Evolutionary conservation across 495 filamentous ascomycete genomes (phyloP).

Genomic region (Podospora tetraspora): DNA sequence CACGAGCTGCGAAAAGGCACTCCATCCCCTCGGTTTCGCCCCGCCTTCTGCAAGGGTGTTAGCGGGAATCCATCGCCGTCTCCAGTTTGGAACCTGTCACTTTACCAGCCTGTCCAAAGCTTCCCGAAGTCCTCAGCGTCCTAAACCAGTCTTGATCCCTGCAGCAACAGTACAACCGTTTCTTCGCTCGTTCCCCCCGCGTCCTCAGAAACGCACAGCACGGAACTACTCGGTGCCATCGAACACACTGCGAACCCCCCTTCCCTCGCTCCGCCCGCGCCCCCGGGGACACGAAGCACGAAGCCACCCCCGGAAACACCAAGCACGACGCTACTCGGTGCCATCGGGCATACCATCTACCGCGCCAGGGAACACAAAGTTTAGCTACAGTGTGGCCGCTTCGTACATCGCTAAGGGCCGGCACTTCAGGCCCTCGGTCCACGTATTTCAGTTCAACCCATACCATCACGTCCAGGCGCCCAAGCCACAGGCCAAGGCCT

Average conservation of each 20-base stretch:
- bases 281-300: neutral
- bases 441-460: constrained; percentile 73
- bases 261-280: neutral
- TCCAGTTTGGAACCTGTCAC: neutral
- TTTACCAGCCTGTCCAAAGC: neutral
- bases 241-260: too few relatives aligned
- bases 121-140: neutral
- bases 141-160: neutral
- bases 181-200: neutral
- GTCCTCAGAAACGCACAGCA: constrained; percentile 4
- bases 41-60: neutral
- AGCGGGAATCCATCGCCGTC: neutral
- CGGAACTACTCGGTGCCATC: too few relatives aligned
- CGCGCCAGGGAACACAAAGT: constrained; percentile 27
- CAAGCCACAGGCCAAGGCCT: constrained; percentile 43
- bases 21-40: neutral
- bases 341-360: constrained; percentile 2
- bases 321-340: constrained; percentile 4
- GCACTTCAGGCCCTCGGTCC: constrained; percentile 61
- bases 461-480: constrained; percentile 51
- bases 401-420: constrained; percentile 74
- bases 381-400: constrained; percentile 61
- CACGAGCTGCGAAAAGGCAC: neutral
- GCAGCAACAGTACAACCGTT: too few relatives aligned
- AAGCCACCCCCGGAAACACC: constrained; percentile 5